Evolutionary conservation across 768 basidiomycete genomes (phyloP).

Genomic region (Zangia roseola): DNA sequence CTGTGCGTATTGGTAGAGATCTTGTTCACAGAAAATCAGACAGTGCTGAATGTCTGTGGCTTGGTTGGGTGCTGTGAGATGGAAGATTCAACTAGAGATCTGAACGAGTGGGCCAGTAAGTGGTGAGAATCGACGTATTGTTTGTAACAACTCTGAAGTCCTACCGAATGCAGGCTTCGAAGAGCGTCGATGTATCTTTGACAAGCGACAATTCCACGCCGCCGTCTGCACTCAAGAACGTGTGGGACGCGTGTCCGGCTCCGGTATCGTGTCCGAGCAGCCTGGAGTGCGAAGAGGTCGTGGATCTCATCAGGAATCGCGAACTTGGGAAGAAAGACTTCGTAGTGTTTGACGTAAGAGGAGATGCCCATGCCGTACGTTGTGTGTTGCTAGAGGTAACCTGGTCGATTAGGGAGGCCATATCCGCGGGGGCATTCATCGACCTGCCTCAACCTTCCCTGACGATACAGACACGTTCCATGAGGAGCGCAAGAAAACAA

Average conservation of each 20-base stretch:
- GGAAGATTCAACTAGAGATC: too few relatives aligned
- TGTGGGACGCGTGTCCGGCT: conserved; percentile 56
- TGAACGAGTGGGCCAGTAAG: too few relatives aligned
- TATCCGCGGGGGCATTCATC: conserved; percentile 49
- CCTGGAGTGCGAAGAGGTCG: conserved; percentile 40
- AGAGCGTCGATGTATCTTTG: conserved; percentile 20
- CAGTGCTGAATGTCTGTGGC: too few relatives aligned
- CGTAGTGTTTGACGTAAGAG: conserved; percentile 51
- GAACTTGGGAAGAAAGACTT: conserved; percentile 23
- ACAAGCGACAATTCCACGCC: neutral
- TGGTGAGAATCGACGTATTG: too few relatives aligned
- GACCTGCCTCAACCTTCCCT: conserved; percentile 50
- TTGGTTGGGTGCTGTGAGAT: too few relatives aligned
- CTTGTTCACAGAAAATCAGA: too few relatives aligned
- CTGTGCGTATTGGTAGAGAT: too few relatives aligned
- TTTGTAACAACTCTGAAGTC: too few relatives aligned
- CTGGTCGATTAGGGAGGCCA: conserved; percentile 45
- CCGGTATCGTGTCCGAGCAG: conserved; percentile 28
- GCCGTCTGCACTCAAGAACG: conserved; percentile 34
- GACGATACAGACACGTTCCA: conserved; percentile 43
- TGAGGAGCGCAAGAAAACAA: conserved; percentile 38
- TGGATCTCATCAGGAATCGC: conserved; percentile 24
- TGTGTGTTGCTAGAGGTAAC: neutral
- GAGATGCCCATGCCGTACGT: conserved; percentile 45
- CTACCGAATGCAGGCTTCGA: conserved; percentile 47